phyloP scores from a whole-genome alignment of 1,139 yeast genomes.

The Scheffersomyces lignicola region DNA sequence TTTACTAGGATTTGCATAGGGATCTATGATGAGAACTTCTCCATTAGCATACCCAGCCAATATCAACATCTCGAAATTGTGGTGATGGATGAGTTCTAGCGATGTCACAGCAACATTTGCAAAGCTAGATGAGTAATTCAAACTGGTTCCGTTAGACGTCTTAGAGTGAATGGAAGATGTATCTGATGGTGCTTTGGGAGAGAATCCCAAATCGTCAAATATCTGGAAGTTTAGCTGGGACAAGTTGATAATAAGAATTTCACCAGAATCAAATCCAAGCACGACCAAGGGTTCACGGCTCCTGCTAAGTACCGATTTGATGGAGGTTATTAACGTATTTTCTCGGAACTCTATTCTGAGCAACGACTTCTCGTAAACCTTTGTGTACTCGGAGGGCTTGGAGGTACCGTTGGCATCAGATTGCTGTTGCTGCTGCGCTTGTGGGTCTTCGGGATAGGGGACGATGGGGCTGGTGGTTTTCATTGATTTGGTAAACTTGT shows the following conservation, averaged over 20 bases:
- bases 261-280: constrained; percentile 41
- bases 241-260: constrained; percentile 31
- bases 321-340: constrained; percentile 27
- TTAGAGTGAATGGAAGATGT: constrained; percentile 5
- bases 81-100: constrained; percentile 32
- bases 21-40: constrained; percentile 38
- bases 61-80: constrained; percentile 30
- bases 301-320: constrained; percentile 24
- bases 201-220: constrained; percentile 24
- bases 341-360: constrained; percentile 32
- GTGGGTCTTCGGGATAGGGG: constrained; percentile 17
- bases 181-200: constrained; percentile 12
- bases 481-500: constrained; percentile 20
- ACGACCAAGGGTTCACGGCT: constrained; percentile 27
- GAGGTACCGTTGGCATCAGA: constrained; percentile 4
- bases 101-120: constrained; percentile 30
- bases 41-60: constrained; percentile 45
- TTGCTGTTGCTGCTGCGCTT: constrained; percentile 2
- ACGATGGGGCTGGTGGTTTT: constrained; percentile 23
- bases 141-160: background rate
- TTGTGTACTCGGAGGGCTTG: constrained; percentile 7
- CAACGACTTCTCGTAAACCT: constrained; percentile 33
- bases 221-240: constrained; percentile 26
- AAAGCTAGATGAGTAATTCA: constrained; percentile 8
- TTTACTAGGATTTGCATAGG: constrained; percentile 18